Base-by-base conservation (phyloP, 2,329 filamentous ascomycete genomes). In the Fusarium buharicum region DNA sequence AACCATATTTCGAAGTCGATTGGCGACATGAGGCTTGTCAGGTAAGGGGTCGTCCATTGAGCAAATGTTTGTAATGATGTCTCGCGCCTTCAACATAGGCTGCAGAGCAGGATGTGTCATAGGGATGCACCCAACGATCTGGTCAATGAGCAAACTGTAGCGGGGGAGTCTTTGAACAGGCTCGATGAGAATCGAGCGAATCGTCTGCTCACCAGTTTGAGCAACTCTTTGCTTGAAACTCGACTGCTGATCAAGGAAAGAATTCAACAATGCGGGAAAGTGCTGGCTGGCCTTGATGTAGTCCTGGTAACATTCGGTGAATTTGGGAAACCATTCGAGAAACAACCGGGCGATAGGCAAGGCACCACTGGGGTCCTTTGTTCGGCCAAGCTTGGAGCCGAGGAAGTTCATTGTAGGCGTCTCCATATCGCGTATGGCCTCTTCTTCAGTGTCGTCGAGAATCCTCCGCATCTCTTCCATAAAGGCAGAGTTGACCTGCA, bases 71-170 rank as follows among this genome's bases (percentile, higher is more conserved):
- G 93, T 93, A 66, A 99, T 93, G 49, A 97, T 91, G 74, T 98
- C 95, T 65, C 94, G 86, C 1, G 95, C 93, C 73, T 92, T 93
- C 37, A 97, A 84, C 77, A 99, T 89, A 3, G 85, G 83, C 66
- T 90, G 89, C 49, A 97, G 82, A 1, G 93, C 93, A 3, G 93
- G 91, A 73, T 98, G 93, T 9, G 90, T 88, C 46, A 93, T 86
- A 5, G 94, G 93, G 16, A 98, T 84, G 59, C 90, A 93, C 65
- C 89, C 88, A 43, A 95, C 86, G 72, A 99, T 97, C 71, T 96
- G 93, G 78, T 99, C 95, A 69, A 99, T 98, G 72, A 98, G 90
- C 31, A 99, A 82, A 71, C 92, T 97, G 78, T 99, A 99, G 22
- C 95, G 89, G 22, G 95, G 95, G 48, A 99, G 83, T 48, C 95